These are phyloP conservation scores for Penicillium angulare DNA, from an alignment of 495 filamentous ascomycete genomes.

Conservation along the genomic window DNA sequence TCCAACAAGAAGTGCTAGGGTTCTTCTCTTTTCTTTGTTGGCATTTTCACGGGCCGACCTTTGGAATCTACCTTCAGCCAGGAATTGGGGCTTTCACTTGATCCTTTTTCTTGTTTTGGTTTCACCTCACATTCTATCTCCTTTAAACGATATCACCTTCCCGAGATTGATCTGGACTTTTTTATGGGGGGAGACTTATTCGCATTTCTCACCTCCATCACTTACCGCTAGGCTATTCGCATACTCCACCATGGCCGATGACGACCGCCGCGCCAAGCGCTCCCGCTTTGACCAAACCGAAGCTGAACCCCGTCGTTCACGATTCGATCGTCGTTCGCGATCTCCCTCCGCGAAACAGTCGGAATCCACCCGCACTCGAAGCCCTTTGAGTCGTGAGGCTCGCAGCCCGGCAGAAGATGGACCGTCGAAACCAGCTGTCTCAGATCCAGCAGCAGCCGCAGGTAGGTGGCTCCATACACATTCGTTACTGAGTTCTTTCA, in stretches of 20 bases:
- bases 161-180: constrained; percentile 19
- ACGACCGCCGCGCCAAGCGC: constrained; percentile 75
- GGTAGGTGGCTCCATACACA: no score
- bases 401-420: constrained; percentile 50
- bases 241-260: constrained; percentile 66
- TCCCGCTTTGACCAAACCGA: constrained; percentile 91
- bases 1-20: not conserved
- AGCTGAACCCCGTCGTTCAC: constrained; percentile 70
- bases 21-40: not conserved
- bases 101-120: no score
- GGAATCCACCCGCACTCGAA: constrained; percentile 70
- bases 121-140: no score
- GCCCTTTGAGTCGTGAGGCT: constrained; percentile 62
- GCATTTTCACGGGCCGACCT: not conserved
- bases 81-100: no score
- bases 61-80: no score
- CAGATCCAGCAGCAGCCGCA: constrained; percentile 81
- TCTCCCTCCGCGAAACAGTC: constrained; percentile 68
- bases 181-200: constrained; percentile 7
- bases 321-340: constrained; percentile 84
- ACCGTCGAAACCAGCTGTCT: constrained; percentile 42
- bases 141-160: constrained; percentile 19
- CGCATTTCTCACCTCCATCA: not conserved
- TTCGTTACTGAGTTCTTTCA: no score
- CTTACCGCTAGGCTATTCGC: not conserved